Base-by-base conservation (phyloP, 768 basidiomycete genomes). In the Mycena rosella region DNA sequence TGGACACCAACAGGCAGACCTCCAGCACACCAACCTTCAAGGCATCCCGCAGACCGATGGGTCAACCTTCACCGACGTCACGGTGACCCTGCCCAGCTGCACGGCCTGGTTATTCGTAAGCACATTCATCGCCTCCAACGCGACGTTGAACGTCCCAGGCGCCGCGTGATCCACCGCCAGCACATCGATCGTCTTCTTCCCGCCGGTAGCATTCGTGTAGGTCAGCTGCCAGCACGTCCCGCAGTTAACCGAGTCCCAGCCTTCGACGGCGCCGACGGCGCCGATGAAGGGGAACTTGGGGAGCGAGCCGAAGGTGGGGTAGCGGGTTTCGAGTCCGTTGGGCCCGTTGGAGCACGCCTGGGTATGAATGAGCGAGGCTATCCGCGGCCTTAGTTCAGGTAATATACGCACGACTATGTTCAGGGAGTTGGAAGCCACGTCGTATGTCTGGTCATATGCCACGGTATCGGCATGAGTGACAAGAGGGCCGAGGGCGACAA, bases 281-380 rank as follows among this genome's bases (percentile, higher is more conserved):
- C 88, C 89, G 72, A 91, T 87, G 75, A 80, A 74, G 0, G 90
- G 89, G 81, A 89, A 92, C 51, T 77, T 78, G 2, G 89, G 89
- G 30, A 91, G 75, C 40, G 79, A 77, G 17, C 79, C 81, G 56
- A 90, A 86, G 36, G 83, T 88, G 5, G 77, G 81, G 77, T 80
- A 90, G 5, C 78, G 77, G 3, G 82, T 81, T 15, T 82, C 36
- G 24, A 91, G 78, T 18, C 89, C 89, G 60, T 88, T 78, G 26
- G 76, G 64, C 10, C 89, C 89, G 69, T 86, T 74, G 15, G 84
- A 85, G 73, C 84, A 85, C 1, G 84, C 81, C 70, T 71, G n/a
- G 26, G 22, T 20, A 44, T 22, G 18, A 32, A 27, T 52, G 44
- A 55, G 57, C 52, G 13, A 11, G 4, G 18, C 17, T 51, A n/a